phyloP scores from a whole-genome alignment of 1,284 basidiomycete genomes.

The Cryptococcus depauperatus region DNA sequence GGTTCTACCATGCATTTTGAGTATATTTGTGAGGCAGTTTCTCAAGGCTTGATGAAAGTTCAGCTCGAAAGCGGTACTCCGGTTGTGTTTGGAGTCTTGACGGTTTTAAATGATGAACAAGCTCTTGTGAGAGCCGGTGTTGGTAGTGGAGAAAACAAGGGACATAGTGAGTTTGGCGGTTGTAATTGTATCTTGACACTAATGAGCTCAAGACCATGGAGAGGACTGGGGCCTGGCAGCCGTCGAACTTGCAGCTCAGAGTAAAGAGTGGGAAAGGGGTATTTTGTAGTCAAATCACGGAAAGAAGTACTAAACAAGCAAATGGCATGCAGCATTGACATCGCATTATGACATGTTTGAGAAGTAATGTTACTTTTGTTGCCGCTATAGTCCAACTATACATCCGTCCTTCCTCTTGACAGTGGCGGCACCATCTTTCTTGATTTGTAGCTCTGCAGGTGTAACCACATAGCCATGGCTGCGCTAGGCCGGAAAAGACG shows the following conservation, averaged over 20 bases:
- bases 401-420: no score
- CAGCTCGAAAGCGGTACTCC: conserved; percentile 90
- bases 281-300: conserved; percentile 8
- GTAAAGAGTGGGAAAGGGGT: conserved; percentile 66
- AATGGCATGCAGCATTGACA: no score
- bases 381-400: no score
- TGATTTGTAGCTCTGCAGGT: no score
- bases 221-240: conserved; percentile 94
- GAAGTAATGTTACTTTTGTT: no score
- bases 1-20: conserved; percentile 96
- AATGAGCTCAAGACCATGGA: conserved; percentile 52
- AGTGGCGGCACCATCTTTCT: no score
- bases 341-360: no score
- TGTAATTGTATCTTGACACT: not conserved
- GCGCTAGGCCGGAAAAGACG: no score
- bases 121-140: conserved; percentile 86
- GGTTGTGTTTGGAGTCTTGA: conserved; percentile 94
- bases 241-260: conserved; percentile 78
- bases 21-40: conserved; percentile 91
- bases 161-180: conserved; percentile 40
- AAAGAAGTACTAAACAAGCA: no score
- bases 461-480: no score
- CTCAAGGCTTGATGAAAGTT: conserved; percentile 86
- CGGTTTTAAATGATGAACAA: conserved; percentile 86
- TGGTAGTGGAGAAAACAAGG: conserved; percentile 39